Evolutionary conservation across 495 filamentous ascomycete genomes (phyloP).

Genomic region (Elasticomyces elasticus): DNA sequence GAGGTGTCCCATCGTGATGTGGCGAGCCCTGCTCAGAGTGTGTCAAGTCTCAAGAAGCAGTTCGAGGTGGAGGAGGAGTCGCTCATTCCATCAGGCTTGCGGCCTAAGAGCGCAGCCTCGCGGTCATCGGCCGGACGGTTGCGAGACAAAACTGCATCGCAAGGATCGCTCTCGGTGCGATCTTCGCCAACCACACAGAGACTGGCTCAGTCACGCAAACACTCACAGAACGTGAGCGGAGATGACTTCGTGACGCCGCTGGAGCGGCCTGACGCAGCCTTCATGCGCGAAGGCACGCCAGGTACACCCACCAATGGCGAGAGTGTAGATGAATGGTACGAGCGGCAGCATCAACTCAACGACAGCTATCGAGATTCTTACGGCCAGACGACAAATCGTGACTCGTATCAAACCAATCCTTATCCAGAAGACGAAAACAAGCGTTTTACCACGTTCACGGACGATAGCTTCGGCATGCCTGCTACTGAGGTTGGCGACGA

Average conservation of each 20-base stretch:
- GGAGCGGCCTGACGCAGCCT: constrained; percentile 30
- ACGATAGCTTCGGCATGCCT: constrained; percentile 52
- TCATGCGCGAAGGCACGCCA: constrained; percentile 32
- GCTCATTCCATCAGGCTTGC: constrained; percentile 20
- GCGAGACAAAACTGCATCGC: constrained; percentile 5
- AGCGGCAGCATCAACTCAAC: constrained; percentile 45
- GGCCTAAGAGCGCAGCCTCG: constrained; percentile 21
- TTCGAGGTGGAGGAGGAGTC: constrained; percentile 39
- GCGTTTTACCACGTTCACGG: constrained; percentile 51
- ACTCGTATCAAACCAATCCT: constrained; percentile 35
- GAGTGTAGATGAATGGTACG: constrained; percentile 40
- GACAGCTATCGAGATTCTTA: constrained; percentile 43
- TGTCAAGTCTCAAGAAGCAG: constrained; percentile 58
- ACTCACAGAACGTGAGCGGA: constrained; percentile 10
- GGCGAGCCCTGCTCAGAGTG: constrained; percentile 79
- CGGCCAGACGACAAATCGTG: constrained; percentile 29
- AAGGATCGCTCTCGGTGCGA: constrained; percentile 17
- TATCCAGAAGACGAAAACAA: constrained; percentile 42
- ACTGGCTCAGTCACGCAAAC: constrained; percentile 10
- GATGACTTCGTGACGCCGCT: constrained; percentile 33
- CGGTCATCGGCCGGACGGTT: constrained; percentile 19
- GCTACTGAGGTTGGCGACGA: constrained; percentile 51
- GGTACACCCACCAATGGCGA: constrained; percentile 29
- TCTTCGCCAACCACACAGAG: constrained; percentile 27
- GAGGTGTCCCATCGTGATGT: constrained; percentile 40